phyloP scores from a whole-genome alignment of 305 asterid species.

The Solanum aculeatissimum region DNA sequence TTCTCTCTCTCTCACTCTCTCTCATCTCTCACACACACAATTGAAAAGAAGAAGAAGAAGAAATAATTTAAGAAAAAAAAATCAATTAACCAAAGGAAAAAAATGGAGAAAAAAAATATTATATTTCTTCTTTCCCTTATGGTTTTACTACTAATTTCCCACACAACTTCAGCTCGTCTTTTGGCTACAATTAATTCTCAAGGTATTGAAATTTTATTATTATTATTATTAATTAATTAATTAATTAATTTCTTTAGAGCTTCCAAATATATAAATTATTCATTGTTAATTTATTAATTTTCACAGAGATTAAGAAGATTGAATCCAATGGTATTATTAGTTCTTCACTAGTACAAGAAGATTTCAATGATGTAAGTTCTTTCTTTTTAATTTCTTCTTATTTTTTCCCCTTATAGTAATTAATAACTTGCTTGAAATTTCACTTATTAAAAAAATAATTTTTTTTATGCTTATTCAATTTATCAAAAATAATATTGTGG shows the following conservation, averaged over 20 bases:
- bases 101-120: not conserved
- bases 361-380: not conserved
- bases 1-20: not conserved
- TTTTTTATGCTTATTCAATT: no score
- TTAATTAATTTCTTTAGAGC: not conserved
- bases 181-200: not conserved
- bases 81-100: not conserved
- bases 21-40: not conserved
- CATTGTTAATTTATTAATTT: not conserved
- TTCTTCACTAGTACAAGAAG: not conserved
- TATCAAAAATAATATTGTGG: not conserved
- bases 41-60: not conserved
- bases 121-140: not conserved
- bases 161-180: constrained; percentile 6
- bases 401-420: not conserved
- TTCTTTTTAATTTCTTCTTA: not conserved
- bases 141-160: constrained; percentile 3
- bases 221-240: not conserved
- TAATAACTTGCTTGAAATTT: not conserved
- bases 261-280: not conserved
- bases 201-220: not conserved
- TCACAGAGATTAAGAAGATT: not conserved
- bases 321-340: not conserved
- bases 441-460: not conserved
- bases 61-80: not conserved